Evolutionary conservation across 768 basidiomycete species (phyloP), one percentile per base, ranked within the genome.

Genomic region (Strobilomyces confusus): DNA sequence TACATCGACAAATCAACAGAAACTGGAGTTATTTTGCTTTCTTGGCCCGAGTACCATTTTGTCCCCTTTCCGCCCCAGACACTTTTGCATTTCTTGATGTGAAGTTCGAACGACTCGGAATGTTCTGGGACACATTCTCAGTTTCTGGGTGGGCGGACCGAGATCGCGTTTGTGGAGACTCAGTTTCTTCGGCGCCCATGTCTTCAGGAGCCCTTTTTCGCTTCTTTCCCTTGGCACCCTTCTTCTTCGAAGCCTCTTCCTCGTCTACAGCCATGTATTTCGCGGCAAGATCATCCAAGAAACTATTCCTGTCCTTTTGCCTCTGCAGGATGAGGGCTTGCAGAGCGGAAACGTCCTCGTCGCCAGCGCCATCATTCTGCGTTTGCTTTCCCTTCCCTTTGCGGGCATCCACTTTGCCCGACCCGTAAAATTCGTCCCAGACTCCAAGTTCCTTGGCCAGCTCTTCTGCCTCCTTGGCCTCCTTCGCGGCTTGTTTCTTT

Each of bases 401-500:
- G 58, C 82, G 77, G 33, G 81, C 73, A 8, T 82, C 80, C 2
- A 77, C 68, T 70, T 86, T 89, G 4, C 88, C 90, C 57, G 76
- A 82, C 5, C 88, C 90, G 63, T 89, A 92, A 62, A 93, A 93
- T 60, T 93, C 91, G 51, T 97, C 93, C 92, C 92, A 95, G 11
- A 97, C 89, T 3, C 93, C 94, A 15, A 98, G 71, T 57, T 92
- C 90, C 59, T 84, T 90, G 6, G 94, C 94, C 38, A 86, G 72
- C 19, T 80, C 76, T 69, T 92, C 94, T 4, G 94, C 94, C 61
- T 95, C 92, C 51, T 74, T 73, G 2, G 90, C 91, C 68, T 95
- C 93, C 67, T 85, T 87, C 56, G 84, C 76, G 2, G 83, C 80
- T 61, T 81, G 80, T 69, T 88, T 91, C 73, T 78, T 80, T 41